Evolutionary conservation across 306 rosid species (phyloP).

Genomic region (Rosa chinensis): DNA sequence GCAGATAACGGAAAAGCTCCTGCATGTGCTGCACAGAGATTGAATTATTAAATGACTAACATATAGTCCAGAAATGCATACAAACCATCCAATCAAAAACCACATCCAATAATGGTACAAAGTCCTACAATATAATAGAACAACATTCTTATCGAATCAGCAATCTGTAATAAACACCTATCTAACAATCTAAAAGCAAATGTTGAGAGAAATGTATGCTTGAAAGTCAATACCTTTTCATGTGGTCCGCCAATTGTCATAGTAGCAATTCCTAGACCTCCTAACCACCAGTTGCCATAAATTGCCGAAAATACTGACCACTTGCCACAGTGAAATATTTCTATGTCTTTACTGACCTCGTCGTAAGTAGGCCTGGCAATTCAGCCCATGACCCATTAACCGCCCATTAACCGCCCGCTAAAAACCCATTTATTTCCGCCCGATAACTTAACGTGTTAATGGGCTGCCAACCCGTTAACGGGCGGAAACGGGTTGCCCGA

Average conservation of each 20-base stretch:
- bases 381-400: no score
- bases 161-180: not conserved
- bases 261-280: slow-evolving; percentile 12
- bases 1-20: slow-evolving; percentile 7
- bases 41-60: not conserved
- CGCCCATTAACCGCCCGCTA: no score
- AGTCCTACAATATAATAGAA: not conserved
- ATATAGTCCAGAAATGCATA: not conserved
- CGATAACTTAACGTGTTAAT: no score
- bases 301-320: slow-evolving; percentile 4
- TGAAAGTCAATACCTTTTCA: not conserved
- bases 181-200: not conserved
- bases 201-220: not conserved
- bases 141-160: not conserved
- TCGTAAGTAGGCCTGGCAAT: no score
- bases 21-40: slow-evolving; percentile 4
- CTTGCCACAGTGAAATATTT: slow-evolving; percentile 9
- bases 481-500: no score
- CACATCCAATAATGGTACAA: not conserved
- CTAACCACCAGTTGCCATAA: slow-evolving; percentile 9
- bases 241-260: slow-evolving; percentile 6
- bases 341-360: slow-evolving; percentile 7
- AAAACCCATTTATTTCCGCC: no score
- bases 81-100: not conserved
- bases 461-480: no score